A percentile compares a stretch with the other conserved stretches of the same genome.
These are phyloP conservation scores for Podospora comata DNA, from an alignment of 495 filamentous ascomycete species.

Conservation along the genomic window DNA sequence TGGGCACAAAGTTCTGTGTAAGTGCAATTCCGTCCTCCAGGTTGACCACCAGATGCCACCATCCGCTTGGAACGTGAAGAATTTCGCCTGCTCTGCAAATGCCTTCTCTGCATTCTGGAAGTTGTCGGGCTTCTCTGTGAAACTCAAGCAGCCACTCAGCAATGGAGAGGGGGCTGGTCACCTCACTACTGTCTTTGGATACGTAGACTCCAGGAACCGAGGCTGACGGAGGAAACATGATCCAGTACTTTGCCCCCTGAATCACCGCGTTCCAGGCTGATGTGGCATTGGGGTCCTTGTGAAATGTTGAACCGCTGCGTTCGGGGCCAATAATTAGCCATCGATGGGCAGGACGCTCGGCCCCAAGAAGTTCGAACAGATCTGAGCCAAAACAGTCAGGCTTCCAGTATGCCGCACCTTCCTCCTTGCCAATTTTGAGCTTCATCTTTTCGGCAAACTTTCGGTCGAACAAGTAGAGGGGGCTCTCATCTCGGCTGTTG, in stretches of 20 bases:
- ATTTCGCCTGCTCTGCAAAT: slow-evolving; percentile 86
- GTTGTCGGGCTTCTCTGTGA: slow-evolving; percentile 77
- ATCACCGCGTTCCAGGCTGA: slow-evolving; percentile 97
- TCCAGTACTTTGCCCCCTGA: slow-evolving; percentile 94
- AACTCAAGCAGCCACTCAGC: slow-evolving; percentile 93
- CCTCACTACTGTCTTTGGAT: slow-evolving; percentile 87
- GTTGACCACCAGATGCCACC: slow-evolving; percentile 98
- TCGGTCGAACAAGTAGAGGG: slow-evolving; percentile 88
- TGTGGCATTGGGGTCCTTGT: slow-evolving; percentile 70
- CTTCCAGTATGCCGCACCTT: slow-evolving; percentile 68
- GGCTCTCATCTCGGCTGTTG: slow-evolving; percentile 80
- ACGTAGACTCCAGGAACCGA: slow-evolving; percentile 82
- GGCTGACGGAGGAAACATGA: slow-evolving; percentile 70
- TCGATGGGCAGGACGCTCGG: slow-evolving; percentile 77
- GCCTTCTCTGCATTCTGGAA: slow-evolving; percentile 79
- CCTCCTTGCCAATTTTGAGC: slow-evolving; percentile 55
- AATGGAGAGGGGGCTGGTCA: slow-evolving; percentile 91
- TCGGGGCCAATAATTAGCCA: slow-evolving; percentile 94
- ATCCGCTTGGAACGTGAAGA: slow-evolving; percentile 85
- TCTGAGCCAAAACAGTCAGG: slow-evolving; percentile 87
- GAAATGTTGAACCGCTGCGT: slow-evolving; percentile 90
- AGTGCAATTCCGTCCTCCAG: slow-evolving; percentile 78
- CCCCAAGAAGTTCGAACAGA: slow-evolving; percentile 76
- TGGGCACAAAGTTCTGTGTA: slow-evolving; percentile 94
- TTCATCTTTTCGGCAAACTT: slow-evolving; percentile 85